Conservation (phyloP, 2,329 filamentous ascomycete genomes). For the Emergomyces pasteurianus region DNA sequence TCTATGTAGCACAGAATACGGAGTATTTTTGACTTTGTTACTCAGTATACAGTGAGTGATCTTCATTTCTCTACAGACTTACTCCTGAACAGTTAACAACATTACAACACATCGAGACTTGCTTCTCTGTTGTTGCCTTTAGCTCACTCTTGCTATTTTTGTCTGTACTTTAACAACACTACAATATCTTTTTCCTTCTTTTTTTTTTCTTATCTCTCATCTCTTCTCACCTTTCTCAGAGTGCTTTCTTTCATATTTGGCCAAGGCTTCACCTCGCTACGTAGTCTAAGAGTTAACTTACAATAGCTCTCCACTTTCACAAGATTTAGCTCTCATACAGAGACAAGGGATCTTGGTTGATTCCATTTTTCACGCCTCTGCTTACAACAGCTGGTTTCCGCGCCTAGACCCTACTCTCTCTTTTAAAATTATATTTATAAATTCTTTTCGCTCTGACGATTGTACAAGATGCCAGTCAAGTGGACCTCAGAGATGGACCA, state of each 20-base stretch:
- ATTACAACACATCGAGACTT: not conserved
- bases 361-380: not conserved
- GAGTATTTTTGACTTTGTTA: no score
- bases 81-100: not conserved
- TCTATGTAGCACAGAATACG: no score
- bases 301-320: not conserved
- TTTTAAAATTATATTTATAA: no score
- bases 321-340: not conserved
- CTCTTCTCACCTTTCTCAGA: not conserved
- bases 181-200: not conserved
- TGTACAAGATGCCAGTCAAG: constrained; percentile 22
- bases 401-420: not conserved
- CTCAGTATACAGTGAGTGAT: no score
- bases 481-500: constrained; percentile 29
- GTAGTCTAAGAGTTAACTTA: no score
- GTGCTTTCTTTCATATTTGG: no score
- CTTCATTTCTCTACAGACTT: not conserved
- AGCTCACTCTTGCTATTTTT: not conserved
- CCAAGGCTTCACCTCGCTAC: not conserved
- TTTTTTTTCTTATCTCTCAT: not conserved
- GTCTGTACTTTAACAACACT: not conserved
- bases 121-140: not conserved
- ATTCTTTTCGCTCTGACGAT: no score
- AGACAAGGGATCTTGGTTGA: not conserved
- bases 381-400: not conserved